Base-by-base conservation (phyloP, 169 alveolate genomes). In the Theileria sp. region DNA sequence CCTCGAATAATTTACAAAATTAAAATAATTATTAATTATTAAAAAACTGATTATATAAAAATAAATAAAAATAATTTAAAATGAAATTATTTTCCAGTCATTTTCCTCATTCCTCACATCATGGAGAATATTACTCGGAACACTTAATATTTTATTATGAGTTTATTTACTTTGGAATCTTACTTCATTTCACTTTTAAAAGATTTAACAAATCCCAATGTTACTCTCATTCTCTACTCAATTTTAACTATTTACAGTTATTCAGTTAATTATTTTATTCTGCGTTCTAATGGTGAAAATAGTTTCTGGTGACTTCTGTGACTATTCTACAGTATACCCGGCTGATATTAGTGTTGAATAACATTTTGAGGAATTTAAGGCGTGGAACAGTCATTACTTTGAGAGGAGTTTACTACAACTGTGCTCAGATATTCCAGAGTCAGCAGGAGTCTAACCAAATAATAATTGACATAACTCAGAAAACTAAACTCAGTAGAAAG, bases 371-470 rank as follows among this genome's bases (percentile, higher is more conserved):
- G 54, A 25, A 23, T 15, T 34, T 30, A 10, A 67, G 75, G 75
- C 12, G 32, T 62, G 28, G 32, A 61, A 34, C 56, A 10, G 66
- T n/a, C 5, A 77, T 87, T 34, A 69, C 87, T 32, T 72, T 87
- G 60, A 79, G 92, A 50, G 88, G 85, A 65, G 51, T 87, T 69
- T 87, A 82, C 81, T 87, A 87, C 83, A 82, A 69, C 21, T 70
- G 80, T 58, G 83, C 87, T 19, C 66, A 68, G 23, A 50, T 82
- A 30, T 87, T 85, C 77, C 72, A 66, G 54, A 77, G 79, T 4
- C 92, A 87, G 75, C 60, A 56, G n/a, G 73, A 73, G 36, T 76
- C 88, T 32, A 77, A 87, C 80, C 65, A 67, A 56, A 71, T 75
- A 5, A 44, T 87, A 64, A 86, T 86, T 32, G 73, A 64, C 49